These are phyloP conservation scores for Aegilops longissima DNA, from an alignment of 176 grass and related monocot species.

Conservation along the genomic window DNA sequence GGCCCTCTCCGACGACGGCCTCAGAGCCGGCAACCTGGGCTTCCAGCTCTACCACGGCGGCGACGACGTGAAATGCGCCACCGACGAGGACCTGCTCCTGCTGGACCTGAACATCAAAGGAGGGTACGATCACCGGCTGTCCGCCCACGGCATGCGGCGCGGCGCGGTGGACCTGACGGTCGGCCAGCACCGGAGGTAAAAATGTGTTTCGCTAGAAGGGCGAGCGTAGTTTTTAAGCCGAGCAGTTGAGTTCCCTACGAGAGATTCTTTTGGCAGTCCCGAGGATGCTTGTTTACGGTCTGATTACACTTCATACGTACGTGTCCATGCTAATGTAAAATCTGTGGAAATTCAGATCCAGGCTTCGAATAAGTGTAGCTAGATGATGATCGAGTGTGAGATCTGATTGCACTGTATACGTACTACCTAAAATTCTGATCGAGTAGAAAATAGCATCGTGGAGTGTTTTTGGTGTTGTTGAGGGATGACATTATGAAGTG, in stretches of 20 bases:
- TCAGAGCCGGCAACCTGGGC: constrained; percentile 41
- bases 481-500: not conserved
- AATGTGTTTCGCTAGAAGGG: constrained; percentile 10
- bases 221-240: constrained; percentile 28
- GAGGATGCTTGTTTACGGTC: constrained; percentile 24
- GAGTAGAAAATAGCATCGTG: not conserved
- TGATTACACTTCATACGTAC: no score
- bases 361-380: constrained; percentile 34
- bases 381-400: not conserved
- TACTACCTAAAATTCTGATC: not conserved
- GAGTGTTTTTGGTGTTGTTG: not conserved
- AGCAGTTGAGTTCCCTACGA: constrained; percentile 24
- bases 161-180: constrained; percentile 48
- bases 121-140: constrained; percentile 47
- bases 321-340: constrained; percentile 46
- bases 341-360: constrained; percentile 27
- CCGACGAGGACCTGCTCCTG: constrained; percentile 43
- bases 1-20: constrained; percentile 43
- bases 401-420: constrained; percentile 25
- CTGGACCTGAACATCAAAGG: constrained; percentile 90
- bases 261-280: constrained; percentile 43
- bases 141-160: constrained; percentile 37
- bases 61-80: constrained; percentile 43
- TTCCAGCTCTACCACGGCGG: constrained; percentile 45
- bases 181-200: constrained; percentile 47